Evolutionary conservation across 257 asterid species (phyloP), one percentile per base, ranked within the genome.

Genomic region (Solanum medicagineum): DNA sequence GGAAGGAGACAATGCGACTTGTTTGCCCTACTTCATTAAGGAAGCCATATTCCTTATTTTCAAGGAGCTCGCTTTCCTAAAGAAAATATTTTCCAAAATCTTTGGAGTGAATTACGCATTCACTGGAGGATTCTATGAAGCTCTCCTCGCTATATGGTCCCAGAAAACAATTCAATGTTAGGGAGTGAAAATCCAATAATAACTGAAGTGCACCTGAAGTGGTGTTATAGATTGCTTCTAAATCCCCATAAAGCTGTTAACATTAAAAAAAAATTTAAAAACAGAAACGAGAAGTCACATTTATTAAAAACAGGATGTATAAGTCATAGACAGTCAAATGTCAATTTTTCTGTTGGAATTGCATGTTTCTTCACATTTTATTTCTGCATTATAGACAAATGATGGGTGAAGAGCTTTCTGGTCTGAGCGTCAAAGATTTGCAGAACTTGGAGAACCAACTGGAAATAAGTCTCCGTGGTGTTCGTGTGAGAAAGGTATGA

Each of bases 401-500:
- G 91, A 91, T 89, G 93, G 98, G 97, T 14, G 94, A 93, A 87
- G 94, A 92, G 81, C 94, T 94, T 89, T 88, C 92, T 83, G 91
- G 93, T 88, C 86, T 94, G 81, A 87, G 84, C 83, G 89, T 93
- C 62, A 90, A 88, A 83, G 98, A 92, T 84, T 88, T 94, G 70
- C 94, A 91, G 77, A 91, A 85, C 89, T 85, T 94, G 89, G 98
- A 93, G 88, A 93, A 88, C 79, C 93, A 91, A 88, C 91, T 94
- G 87, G 98, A 94, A 85, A 89, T 79, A 84, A 91, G 97, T 84
- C 93, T 93, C 54, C 92, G 90, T 51, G 87, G 91, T 84, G 92
- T 94, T 42, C 95, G 93, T 54, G 89, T 71, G 87, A 91, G 89
- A 86, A 94, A 94, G 98, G 98, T 94, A 69, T 14, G 81, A n/a